These are phyloP conservation scores for Clausena lansium DNA, from an alignment of 345 rosid genomes.

Conservation along the genomic window DNA sequence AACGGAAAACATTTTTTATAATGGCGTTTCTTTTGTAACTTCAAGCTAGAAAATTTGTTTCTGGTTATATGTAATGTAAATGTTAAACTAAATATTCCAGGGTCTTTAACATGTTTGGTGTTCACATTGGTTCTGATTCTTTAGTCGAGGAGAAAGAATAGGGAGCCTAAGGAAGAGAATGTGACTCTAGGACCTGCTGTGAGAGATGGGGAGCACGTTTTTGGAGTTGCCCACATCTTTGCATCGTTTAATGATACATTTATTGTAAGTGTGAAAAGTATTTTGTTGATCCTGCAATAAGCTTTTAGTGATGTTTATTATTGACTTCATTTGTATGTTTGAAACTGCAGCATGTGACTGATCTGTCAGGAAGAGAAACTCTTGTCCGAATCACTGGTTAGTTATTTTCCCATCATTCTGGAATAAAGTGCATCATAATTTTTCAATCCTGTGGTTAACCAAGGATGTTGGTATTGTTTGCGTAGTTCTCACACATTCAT, in stretches of 20 bases:
- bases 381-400: slow-evolving; percentile 48
- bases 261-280: slow-evolving; percentile 30
- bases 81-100: neutral
- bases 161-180: slow-evolving; percentile 49
- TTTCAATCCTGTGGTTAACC: neutral
- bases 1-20: neutral
- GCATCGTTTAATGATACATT: slow-evolving; percentile 50
- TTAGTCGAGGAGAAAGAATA: slow-evolving; percentile 37
- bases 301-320: neutral
- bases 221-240: slow-evolving; percentile 47
- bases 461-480: neutral
- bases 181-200: slow-evolving; percentile 38
- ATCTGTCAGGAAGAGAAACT: slow-evolving; percentile 50
- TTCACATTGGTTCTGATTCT: neutral
- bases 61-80: neutral
- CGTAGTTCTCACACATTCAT: too few species aligned
- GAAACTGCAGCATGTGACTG: slow-evolving; percentile 45
- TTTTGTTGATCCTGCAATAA: neutral
- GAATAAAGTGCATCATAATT: neutral
- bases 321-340: neutral
- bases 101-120: neutral
- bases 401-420: neutral
- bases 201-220: slow-evolving; percentile 39
- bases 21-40: neutral
- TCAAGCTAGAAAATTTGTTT: neutral